These are phyloP conservation scores for Neurospora sp. DNA, from an alignment of 495 filamentous ascomycete species.

Conservation along the genomic window DNA sequence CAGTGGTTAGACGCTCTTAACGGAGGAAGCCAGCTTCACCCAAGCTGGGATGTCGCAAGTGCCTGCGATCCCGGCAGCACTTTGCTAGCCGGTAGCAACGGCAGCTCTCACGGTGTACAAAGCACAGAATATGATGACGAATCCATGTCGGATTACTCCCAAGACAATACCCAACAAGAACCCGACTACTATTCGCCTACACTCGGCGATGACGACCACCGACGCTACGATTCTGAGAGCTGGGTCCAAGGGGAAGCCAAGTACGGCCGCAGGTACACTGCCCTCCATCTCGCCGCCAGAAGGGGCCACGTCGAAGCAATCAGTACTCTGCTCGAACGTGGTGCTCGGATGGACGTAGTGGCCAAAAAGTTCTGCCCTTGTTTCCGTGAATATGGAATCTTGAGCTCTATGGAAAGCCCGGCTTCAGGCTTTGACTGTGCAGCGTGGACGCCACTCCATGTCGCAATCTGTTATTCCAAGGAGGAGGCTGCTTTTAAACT, in stretches of 20 bases:
- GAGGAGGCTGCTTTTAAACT: slow-evolving; percentile 22
- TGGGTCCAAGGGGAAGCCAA: background rate
- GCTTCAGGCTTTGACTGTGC: background rate
- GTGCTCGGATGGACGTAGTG: slow-evolving; percentile 13
- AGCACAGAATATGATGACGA: slow-evolving; percentile 6
- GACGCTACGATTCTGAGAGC: background rate
- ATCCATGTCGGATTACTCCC: slow-evolving; percentile 2
- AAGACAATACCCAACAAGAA: too few relatives aligned
- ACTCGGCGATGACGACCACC: background rate
- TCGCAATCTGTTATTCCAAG: slow-evolving; percentile 25
- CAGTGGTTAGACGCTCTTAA: slow-evolving; percentile 9
- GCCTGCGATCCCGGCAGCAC: background rate
- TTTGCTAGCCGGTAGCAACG: background rate
- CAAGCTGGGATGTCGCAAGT: slow-evolving; percentile 2
- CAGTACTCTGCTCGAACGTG: slow-evolving; percentile 18
- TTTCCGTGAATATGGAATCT: slow-evolving; percentile 10
- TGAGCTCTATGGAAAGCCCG: slow-evolving; percentile 15
- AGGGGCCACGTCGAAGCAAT: slow-evolving; percentile 22
- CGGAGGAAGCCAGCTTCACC: background rate
- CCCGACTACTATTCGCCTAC: background rate
- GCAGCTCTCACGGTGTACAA: background rate
- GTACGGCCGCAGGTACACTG: slow-evolving; percentile 9
- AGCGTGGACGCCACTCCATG: slow-evolving; percentile 27
- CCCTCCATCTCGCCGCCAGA: slow-evolving; percentile 28
- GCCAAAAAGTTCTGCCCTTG: slow-evolving; percentile 25